Percentiles rank a stretch among this genome's conserved stretches.
Evolutionary conservation across 192 early-diverging fungal genomes (phyloP).

Genomic region (Backusella psychrophila): DNA sequence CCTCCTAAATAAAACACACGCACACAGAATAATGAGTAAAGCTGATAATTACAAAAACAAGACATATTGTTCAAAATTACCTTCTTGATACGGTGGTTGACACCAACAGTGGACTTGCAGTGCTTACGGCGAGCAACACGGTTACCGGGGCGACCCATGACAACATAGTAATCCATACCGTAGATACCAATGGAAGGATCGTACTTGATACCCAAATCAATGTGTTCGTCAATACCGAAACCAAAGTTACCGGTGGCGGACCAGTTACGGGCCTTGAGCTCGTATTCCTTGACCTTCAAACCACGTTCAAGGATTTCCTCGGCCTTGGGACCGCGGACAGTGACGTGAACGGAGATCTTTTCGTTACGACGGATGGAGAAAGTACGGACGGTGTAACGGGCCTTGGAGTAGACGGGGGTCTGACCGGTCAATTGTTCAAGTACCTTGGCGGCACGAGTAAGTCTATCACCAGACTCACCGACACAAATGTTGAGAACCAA

Average conservation of each 20-base stretch:
- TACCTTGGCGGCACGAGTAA: slow-evolving; percentile 99
- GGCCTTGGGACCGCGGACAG: slow-evolving; percentile 85
- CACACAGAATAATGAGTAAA: slow-evolving; percentile 13
- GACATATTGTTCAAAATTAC: neutral
- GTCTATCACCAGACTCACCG: slow-evolving; percentile 98
- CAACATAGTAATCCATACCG: slow-evolving; percentile 99
- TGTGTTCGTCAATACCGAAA: slow-evolving; percentile 99
- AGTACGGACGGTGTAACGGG: slow-evolving; percentile 99
- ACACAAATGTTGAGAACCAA: slow-evolving; percentile 99
- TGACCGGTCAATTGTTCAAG: slow-evolving; percentile 99
- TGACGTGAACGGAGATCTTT: slow-evolving; percentile 99
- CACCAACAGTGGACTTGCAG: slow-evolving; percentile 78
- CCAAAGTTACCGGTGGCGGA: slow-evolving; percentile 99
- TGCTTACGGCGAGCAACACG: slow-evolving; percentile 94
- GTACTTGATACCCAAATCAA: slow-evolving; percentile 99
- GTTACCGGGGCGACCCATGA: slow-evolving; percentile 97
- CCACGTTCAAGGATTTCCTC: slow-evolving; percentile 99
- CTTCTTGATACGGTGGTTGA: slow-evolving; percentile 88
- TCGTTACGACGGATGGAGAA: slow-evolving; percentile 99
- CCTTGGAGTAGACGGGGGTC: slow-evolving; percentile 99
- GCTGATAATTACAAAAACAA: neutral
- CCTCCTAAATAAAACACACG: slow-evolving; percentile 44
- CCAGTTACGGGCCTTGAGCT: slow-evolving; percentile 94
- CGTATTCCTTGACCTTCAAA: slow-evolving; percentile 99
- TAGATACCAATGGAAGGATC: slow-evolving; percentile 98